Conservation (phyloP, 495 filamentous ascomycete species). For the Aspergillus homomorphus region DNA sequence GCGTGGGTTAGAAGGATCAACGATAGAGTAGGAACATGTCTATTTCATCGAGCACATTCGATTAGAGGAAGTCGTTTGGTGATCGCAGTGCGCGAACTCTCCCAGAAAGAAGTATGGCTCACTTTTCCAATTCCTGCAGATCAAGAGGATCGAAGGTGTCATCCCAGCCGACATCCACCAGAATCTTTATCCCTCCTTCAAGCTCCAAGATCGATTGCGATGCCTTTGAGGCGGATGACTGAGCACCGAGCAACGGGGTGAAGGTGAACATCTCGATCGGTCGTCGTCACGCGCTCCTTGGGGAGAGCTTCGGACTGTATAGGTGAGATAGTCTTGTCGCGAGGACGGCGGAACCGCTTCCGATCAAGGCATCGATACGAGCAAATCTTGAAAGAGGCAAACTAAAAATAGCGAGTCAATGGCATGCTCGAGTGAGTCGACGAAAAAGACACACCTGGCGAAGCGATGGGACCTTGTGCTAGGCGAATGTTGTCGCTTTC, state of each 20-base stretch:
- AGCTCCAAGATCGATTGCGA: constrained; percentile 94
- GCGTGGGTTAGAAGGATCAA: constrained; percentile 94
- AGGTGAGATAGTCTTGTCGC: neutral
- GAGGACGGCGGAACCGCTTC: neutral
- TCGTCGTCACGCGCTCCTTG: constrained; percentile 14
- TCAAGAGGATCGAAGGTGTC: constrained; percentile 77
- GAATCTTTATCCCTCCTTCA: constrained; percentile 91
- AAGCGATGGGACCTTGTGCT: neutral
- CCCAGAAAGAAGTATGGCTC: constrained; percentile 23
- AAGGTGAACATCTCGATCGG: constrained; percentile 81
- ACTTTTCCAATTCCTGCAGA: constrained; percentile 87
- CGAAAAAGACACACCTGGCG: neutral
- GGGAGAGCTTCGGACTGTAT: constrained; percentile 10
- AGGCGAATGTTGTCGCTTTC: neutral
- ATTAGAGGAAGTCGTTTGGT: constrained; percentile 12
- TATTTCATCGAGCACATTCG: constrained; percentile 29
- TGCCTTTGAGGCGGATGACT: constrained; percentile 72
- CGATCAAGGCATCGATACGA: constrained; percentile 4
- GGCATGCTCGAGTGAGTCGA: neutral
- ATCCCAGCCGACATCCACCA: constrained; percentile 96
- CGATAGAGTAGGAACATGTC: constrained; percentile 85
- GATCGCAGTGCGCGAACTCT: neutral
- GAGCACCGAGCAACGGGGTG: constrained; percentile 86
- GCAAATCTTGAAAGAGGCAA: neutral
- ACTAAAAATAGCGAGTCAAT: neutral